Evolutionary conservation across 768 basidiomycete genomes (phyloP).

Genomic region (Sistotremastrum suecicum): DNA sequence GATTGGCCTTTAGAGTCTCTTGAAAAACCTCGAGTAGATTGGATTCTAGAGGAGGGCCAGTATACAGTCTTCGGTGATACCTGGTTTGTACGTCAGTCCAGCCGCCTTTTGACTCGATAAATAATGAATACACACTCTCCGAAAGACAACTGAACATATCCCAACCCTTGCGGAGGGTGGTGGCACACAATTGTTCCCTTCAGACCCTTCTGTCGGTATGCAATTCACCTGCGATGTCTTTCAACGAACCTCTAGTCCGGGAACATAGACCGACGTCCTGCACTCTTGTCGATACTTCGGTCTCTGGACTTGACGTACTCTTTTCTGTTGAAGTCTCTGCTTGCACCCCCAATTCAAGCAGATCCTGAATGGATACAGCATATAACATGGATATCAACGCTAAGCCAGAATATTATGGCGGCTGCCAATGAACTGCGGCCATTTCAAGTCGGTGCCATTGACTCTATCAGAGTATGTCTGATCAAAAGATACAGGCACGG

Average conservation of each 20-base stretch:
- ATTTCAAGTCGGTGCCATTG: conserved; percentile 45
- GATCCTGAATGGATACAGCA: conserved; percentile 61
- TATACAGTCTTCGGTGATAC: conserved; percentile 79
- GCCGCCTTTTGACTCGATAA: not conserved
- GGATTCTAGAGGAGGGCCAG: conserved; percentile 75
- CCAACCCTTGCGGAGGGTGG: conserved; percentile 74
- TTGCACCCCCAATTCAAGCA: conserved; percentile 35
- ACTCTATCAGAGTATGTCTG: not conserved
- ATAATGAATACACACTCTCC: conserved; percentile 2
- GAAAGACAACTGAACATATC: conserved; percentile 20
- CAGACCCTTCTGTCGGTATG: conserved; percentile 55
- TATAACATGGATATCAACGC: conserved; percentile 67
- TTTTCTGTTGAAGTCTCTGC: conserved; percentile 50
- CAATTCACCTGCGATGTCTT: not conserved
- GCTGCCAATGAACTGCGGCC: conserved; percentile 83
- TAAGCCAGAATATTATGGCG: conserved; percentile 80
- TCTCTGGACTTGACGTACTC: conserved; percentile 76
- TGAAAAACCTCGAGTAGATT: conserved; percentile 79
- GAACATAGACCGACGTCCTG: conserved; percentile 57
- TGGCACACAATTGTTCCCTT: conserved; percentile 67
- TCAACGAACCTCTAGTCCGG: not conserved
- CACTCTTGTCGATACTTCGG: conserved; percentile 53
- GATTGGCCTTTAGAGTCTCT: conserved; percentile 64
- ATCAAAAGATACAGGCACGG: conserved; percentile 40
- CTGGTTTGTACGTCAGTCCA: conserved; percentile 58